Conservation (phyloP, 345 rosid species). For the Clausena lansium region DNA sequence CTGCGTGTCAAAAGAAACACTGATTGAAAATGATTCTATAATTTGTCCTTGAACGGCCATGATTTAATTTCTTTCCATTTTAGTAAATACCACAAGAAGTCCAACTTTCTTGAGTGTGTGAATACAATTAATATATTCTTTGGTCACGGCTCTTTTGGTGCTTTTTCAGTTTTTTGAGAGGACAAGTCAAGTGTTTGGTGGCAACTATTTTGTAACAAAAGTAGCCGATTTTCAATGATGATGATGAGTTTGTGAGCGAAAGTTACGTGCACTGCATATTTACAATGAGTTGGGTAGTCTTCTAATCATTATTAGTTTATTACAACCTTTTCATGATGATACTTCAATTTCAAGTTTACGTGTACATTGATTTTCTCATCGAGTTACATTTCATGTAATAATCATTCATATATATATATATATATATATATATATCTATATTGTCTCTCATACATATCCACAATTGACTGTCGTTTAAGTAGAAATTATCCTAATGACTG, state of each 20-base stretch:
- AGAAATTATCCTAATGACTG: too few relatives aligned
- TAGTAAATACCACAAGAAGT: background rate
- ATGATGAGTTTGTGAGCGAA: background rate
- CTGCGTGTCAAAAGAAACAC: background rate
- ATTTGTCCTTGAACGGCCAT: conserved; percentile 14
- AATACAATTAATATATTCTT: background rate
- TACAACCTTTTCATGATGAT: background rate
- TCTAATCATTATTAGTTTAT: background rate
- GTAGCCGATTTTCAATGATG: background rate
- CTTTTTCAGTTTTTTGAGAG: background rate
- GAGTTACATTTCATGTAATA: too few relatives aligned
- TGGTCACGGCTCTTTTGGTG: background rate
- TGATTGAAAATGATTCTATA: background rate
- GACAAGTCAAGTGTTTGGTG: background rate
- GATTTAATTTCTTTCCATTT: background rate
- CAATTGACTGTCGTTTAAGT: too few relatives aligned
- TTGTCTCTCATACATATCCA: too few relatives aligned
- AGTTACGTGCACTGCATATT: background rate
- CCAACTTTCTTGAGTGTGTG: background rate
- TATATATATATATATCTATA: too few relatives aligned
- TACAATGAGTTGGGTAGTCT: background rate
- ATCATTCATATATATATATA: too few relatives aligned
- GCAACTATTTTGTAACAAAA: too few relatives aligned
- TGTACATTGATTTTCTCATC: too few relatives aligned
- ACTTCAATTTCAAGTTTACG: background rate